Percentiles rank a stretch among this genome's conserved stretches.
phyloP scores from a whole-genome alignment of 139 green algal species.

The Medakamo hakoo region DNA sequence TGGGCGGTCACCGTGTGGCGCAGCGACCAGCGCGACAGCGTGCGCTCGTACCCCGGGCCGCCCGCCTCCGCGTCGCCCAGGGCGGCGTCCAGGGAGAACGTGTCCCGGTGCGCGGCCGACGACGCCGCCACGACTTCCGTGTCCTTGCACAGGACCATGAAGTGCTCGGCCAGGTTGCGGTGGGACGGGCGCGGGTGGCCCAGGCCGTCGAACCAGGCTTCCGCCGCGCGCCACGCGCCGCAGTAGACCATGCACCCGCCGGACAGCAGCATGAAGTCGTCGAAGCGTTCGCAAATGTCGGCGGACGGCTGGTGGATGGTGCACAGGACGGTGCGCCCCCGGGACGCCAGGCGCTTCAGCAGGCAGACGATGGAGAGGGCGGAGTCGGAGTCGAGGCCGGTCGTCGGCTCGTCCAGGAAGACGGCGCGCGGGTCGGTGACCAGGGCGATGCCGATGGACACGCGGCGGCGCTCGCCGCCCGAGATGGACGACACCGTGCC shows the following conservation, averaged over 20 bases:
- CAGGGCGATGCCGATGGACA: slow-evolving; percentile 51
- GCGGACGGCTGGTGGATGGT: slow-evolving; percentile 62
- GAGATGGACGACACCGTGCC: slow-evolving; percentile 49
- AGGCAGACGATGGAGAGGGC: slow-evolving; percentile 31
- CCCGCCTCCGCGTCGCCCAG: not conserved
- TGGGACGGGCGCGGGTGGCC: not conserved
- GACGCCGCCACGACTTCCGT: not conserved
- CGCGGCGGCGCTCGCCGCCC: slow-evolving; percentile 44
- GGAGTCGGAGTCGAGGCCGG: slow-evolving; percentile 58
- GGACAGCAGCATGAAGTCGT: slow-evolving; percentile 58
- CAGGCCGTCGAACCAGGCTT: slow-evolving; percentile 28
- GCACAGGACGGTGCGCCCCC: slow-evolving; percentile 31
- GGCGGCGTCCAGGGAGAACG: not conserved
- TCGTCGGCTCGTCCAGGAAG: slow-evolving; percentile 60
- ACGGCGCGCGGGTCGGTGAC: slow-evolving; percentile 43
- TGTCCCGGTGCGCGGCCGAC: not conserved
- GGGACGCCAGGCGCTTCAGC: slow-evolving; percentile 27
- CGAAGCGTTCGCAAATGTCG: slow-evolving; percentile 44
- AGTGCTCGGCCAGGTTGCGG: not conserved
- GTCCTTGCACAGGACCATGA: not conserved
- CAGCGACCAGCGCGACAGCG: not conserved
- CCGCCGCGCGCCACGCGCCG: slow-evolving; percentile 32
- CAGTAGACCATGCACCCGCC: slow-evolving; percentile 30
- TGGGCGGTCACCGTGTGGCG: not conserved
- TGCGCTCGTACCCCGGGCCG: not conserved